Evolutionary conservation across 352 stramenopile genomes (phyloP), one percentile per base, ranked within the genome.

Genomic region (Globisporangium camurandrum): DNA sequence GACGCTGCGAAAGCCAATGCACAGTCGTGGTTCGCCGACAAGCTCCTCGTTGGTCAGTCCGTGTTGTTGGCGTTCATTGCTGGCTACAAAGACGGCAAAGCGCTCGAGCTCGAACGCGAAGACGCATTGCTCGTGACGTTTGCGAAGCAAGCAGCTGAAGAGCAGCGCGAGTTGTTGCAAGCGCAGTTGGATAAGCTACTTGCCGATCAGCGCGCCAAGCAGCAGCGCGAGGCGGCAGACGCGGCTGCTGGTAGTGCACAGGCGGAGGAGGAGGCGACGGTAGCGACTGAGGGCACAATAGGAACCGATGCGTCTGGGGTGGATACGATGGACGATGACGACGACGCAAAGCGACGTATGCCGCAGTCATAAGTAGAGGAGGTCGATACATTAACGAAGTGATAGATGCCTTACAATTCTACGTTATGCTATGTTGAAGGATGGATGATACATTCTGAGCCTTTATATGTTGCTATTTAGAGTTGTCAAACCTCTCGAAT

Each of bases 1-100:
- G 69, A 90, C 0, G 62, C 54, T 0, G 62, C 84, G 23, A 88
- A 88, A 57, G 41, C 36, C 3, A 77, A 81, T 1, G 64, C 66
- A 31, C 78, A 94, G 56, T 83, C 70, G 49, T 94, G 83, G 83
- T 67, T 89, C 19, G 75, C 76, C 2, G 83, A 94, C 66, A 94
- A 94, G 46, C 65, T 94, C 51, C 61, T 86, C 49, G 80, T 94
- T 23, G 83, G 76, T 17, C 80, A 91, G 56, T 71, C 69, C 8
- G 82, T 91, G 59, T 61, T 94, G 26, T 65, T 86, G 66, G 75
- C 77, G 30, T 94, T 92, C 43, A 89, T 94, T 54, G 67, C 84
- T 1, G 83, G 83, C 11, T 94, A 94, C 65, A 66, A 71, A 6
- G 72, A 82, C 34, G 83, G 83, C 41, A 94, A 94, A 47, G 54